Evolutionary conservation across 805 yeast genomes (phyloP), one percentile per base, ranked within the genome.

Genomic region (Lipomyces japonicus): DNA sequence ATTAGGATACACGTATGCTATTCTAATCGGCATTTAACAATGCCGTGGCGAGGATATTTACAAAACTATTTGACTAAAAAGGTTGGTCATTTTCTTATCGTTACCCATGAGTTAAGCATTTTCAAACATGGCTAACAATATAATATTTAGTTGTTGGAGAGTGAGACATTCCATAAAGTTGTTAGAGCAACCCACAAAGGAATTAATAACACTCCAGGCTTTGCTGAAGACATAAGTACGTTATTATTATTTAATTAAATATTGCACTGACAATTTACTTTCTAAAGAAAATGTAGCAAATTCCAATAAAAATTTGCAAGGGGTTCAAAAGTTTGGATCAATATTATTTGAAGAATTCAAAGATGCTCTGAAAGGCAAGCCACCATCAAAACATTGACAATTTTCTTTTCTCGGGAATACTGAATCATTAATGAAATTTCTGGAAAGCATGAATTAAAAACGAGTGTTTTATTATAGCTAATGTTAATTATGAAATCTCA

Each of bases 321-420:
- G 50, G 35, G 57, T 49, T 3, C 19, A 30, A 30, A 36, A 38
- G 28, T 49, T 53, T 25, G 44, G 45, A 26, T 19, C 35, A 31
- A 53, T 53, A 7, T 12, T 50, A 10, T 22, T 44, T 4, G 57
- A 53, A 22, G 57, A 53, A 24, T n/a, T 46, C 6, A 53, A 53
- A 39, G 43, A 48, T 3, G 57, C 54, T 3, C 42, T 34, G 6
- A 21, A 18, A 19, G 57, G 57, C n/a, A 39, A 39, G 26, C 10
- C 26, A 2, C 52, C 52, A n/a, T 42, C 43, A 19, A 44, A 44
- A 16, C 21, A 12, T 2, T 28, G 12, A 12, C n/a, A n/a, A n/a
- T n/a, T n/a, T n/a, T n/a, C n/a, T n/a, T n/a, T n/a, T n/a, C n/a
- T n/a, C n/a, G n/a, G n/a, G n/a, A n/a, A n/a, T n/a, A n/a, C n/a